Conservation (phyloP, 306 rosid genomes). For the Lablab purpureus region DNA sequence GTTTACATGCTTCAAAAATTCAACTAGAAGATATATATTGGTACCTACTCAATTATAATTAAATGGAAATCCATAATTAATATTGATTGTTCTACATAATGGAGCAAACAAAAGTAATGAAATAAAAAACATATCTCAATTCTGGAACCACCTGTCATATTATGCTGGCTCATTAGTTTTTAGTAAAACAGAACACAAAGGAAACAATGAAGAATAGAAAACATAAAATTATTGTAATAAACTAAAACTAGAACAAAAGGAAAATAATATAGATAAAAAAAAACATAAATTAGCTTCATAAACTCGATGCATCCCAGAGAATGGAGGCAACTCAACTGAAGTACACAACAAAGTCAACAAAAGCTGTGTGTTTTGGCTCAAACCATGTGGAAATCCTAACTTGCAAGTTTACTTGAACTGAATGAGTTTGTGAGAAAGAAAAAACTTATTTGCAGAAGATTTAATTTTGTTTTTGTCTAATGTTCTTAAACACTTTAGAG, state of each 20-base stretch:
- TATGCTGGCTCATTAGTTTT: not conserved
- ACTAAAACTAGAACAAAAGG: not conserved
- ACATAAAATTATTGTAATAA: conserved; percentile 1
- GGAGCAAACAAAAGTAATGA: conserved; percentile 34
- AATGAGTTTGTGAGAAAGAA: not conserved
- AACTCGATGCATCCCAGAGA: not conserved
- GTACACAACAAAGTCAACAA: not conserved
- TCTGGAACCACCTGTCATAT: no score
- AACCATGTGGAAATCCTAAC: conserved; percentile 14
- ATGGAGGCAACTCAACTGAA: conserved; percentile 18
- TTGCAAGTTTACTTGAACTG: conserved; percentile 1
- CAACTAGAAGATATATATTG: not conserved
- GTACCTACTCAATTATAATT: not conserved
- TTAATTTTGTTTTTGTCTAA: conserved; percentile 10
- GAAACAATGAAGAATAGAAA: not conserved
- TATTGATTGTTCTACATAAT: conserved; percentile 1
- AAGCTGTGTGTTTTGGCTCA: conserved; percentile 31
- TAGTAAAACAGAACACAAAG: not conserved
- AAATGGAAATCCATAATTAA: conserved; percentile 11
- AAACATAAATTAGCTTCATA: not conserved
- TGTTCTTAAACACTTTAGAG: not conserved
- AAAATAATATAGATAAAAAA: not conserved
- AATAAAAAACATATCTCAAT: not conserved
- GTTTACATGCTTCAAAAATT: conserved; percentile 5
- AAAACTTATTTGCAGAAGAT: not conserved